Evolutionary conservation across 1,284 basidiomycete genomes (phyloP).

Genomic region (Ceratobasidium sp.): DNA sequence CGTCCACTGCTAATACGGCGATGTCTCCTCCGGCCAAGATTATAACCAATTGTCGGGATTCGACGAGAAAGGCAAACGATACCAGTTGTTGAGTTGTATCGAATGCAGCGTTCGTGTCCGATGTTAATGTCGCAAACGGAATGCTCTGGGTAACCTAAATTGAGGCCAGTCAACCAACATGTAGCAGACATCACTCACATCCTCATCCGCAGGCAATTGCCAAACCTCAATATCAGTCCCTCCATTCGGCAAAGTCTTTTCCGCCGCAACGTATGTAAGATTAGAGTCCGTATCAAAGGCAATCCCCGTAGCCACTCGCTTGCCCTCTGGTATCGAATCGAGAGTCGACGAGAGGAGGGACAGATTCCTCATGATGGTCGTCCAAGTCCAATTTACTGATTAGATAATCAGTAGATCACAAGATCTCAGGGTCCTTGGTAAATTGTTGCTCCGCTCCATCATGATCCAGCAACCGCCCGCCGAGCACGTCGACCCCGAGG

Average conservation of each 20-base stretch:
- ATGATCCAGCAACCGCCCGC: conserved; percentile 45
- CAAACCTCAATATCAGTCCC: conserved; percentile 37
- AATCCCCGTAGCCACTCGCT: background rate
- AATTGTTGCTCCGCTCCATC: conserved; percentile 28
- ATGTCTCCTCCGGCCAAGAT: conserved; percentile 85
- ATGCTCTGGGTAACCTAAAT: background rate
- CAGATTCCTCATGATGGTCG: conserved; percentile 31
- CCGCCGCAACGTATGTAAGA: conserved; percentile 14
- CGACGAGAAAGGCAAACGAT: conserved; percentile 74
- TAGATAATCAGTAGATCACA: conserved; percentile 6
- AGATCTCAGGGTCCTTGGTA: conserved; percentile 11
- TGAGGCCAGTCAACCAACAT: background rate
- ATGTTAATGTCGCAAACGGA: conserved; percentile 21
- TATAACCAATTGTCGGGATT: conserved; percentile 71
- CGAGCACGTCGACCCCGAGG: conserved; percentile 41
- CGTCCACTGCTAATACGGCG: conserved; percentile 71
- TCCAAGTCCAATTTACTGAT: conserved; percentile 4
- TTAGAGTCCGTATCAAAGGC: conserved; percentile 24
- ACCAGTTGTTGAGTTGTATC: conserved; percentile 63
- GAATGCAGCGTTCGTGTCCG: conserved; percentile 4
- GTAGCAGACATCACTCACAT: background rate
- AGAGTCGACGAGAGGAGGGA: conserved; percentile 15
- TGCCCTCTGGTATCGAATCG: conserved; percentile 16
- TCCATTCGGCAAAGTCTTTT: conserved; percentile 27
- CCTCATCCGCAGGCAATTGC: conserved; percentile 24